Evolutionary conservation across 208 protist genomes (phyloP).

Genomic region (Crithidia sp.): DNA sequence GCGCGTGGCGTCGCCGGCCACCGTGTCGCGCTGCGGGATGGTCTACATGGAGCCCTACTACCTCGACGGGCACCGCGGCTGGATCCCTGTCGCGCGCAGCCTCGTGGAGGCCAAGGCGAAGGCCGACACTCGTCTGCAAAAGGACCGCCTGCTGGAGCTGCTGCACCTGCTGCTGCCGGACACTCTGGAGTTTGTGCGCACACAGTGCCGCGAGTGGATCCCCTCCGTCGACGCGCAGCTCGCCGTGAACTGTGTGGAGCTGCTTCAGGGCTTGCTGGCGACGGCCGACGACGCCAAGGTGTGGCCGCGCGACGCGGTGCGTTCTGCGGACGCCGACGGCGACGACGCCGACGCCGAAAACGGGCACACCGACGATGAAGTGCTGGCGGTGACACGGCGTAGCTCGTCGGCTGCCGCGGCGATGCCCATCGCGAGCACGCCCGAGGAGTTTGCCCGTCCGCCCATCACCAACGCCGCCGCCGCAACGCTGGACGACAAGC

Average conservation of each 20-base stretch:
- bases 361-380: slow-evolving; percentile 8
- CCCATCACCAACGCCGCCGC: slow-evolving; percentile 61
- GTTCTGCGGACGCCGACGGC: slow-evolving; percentile 33
- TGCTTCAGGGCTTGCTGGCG: slow-evolving; percentile 83
- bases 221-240: slow-evolving; percentile 90
- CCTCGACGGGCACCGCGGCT: slow-evolving; percentile 89
- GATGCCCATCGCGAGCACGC: slow-evolving; percentile 34
- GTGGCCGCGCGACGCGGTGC: slow-evolving; percentile 59
- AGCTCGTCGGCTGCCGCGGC: slow-evolving; percentile 15
- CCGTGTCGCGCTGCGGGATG: slow-evolving; percentile 99
- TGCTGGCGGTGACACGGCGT: slow-evolving; percentile 13
- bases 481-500: slow-evolving; percentile 44
- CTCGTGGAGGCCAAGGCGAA: slow-evolving; percentile 62
- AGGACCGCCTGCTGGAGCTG: slow-evolving; percentile 77
- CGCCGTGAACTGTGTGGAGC: slow-evolving; percentile 89
- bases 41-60: slow-evolving; percentile 97
- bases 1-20: slow-evolving; percentile 97
- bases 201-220: slow-evolving; percentile 90
- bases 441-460: slow-evolving; percentile 75
- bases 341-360: slow-evolving; percentile 35
- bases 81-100: slow-evolving; percentile 79
- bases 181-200: slow-evolving; percentile 89
- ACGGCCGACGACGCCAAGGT: slow-evolving; percentile 53
- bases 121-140: slow-evolving; percentile 45
- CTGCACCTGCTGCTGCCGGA: slow-evolving; percentile 76